Evolutionary conservation across 192 early-diverging fungal genomes (phyloP).

Genomic region (Lunasporangiospora selenospora): DNA sequence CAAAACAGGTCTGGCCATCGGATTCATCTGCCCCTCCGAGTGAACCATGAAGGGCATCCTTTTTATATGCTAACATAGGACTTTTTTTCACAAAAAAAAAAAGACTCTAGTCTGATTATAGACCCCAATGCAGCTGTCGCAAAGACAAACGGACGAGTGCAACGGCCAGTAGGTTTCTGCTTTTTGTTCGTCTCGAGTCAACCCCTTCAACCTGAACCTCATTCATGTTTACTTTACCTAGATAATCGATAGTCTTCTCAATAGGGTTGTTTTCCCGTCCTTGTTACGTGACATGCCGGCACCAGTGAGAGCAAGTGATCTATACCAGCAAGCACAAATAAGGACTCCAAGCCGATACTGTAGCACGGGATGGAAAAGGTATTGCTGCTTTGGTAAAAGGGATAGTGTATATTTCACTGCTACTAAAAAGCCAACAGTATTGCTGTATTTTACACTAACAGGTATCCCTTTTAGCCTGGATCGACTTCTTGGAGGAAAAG

Average conservation of each 20-base stretch:
- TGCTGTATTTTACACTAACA: not conserved
- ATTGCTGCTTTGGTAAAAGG: not conserved
- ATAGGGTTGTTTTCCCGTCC: constrained; percentile 20
- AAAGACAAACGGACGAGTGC: constrained; percentile 22
- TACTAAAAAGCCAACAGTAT: not conserved
- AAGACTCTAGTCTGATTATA: constrained; percentile 26
- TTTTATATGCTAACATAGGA: too few relatives aligned
- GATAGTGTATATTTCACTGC: not conserved
- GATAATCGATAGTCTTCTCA: constrained; percentile 32
- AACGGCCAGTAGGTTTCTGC: not conserved
- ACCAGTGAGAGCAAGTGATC: constrained; percentile 12
- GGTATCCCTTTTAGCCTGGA: constrained; percentile 5
- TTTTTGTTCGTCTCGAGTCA: not conserved
- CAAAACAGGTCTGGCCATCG: constrained; percentile 24
- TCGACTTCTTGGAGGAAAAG: constrained; percentile 18
- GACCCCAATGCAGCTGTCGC: constrained; percentile 33
- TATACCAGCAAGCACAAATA: not conserved
- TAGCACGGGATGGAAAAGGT: constrained; percentile 24
- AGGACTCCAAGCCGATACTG: not conserved
- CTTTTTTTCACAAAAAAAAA: not conserved
- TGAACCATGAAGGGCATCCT: not conserved
- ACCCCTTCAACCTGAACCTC: not conserved
- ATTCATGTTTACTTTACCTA: not conserved
- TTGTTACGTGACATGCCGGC: constrained; percentile 8
- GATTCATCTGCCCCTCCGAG: not conserved